phyloP scores from a whole-genome alignment of 2,329 filamentous ascomycete genomes.

The Elsinoe australis region DNA sequence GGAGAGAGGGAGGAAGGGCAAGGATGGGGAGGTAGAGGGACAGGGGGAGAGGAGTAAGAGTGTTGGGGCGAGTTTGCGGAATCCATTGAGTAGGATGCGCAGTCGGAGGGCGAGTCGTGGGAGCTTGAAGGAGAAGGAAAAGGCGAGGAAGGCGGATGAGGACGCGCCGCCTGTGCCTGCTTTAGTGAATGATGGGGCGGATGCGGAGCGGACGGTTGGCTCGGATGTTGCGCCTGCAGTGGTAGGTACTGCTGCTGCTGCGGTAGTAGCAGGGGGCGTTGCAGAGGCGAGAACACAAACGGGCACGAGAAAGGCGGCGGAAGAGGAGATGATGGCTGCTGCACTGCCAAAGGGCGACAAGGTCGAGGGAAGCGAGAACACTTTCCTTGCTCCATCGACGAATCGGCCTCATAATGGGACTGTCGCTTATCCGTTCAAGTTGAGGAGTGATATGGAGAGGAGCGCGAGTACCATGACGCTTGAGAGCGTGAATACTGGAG shows the following conservation, averaged over 20 bases:
- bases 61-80: background rate
- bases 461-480: constrained; percentile 66
- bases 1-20: background rate
- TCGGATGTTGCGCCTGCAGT: constrained; percentile 54
- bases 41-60: constrained; percentile 6
- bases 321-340: constrained; percentile 23
- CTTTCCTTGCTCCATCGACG: constrained; percentile 44
- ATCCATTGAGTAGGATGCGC: background rate
- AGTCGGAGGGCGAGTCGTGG: background rate
- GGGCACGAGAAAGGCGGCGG: constrained; percentile 20
- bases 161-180: constrained; percentile 10
- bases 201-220: background rate
- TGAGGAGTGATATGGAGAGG: constrained; percentile 50
- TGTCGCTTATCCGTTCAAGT: constrained; percentile 64
- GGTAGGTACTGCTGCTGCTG: constrained; percentile 41
- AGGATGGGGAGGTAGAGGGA: background rate
- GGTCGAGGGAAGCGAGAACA: constrained; percentile 33
- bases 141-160: background rate
- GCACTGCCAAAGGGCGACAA: constrained; percentile 21
- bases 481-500: constrained; percentile 29
- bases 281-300: background rate
- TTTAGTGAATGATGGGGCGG: too few species aligned
- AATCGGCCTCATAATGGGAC: constrained; percentile 61
- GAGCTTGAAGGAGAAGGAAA: background rate
- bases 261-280: background rate